Evolutionary conservation across 345 rosid species (phyloP), one percentile per base, ranked within the genome.

Genomic region (Syzygium jambos): DNA sequence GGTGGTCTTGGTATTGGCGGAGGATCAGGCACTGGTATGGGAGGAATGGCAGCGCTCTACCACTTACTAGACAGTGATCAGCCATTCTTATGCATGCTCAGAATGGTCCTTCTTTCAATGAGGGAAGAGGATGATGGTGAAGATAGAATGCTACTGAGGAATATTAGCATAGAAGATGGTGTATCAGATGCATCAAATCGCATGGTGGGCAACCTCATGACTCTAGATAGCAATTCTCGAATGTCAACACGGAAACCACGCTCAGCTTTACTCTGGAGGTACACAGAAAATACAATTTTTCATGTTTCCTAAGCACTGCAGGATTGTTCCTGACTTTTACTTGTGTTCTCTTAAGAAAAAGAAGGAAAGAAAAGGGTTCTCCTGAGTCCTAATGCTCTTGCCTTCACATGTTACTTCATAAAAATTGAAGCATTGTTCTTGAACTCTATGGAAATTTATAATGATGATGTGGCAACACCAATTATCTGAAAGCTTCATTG

Each of bases 21-120:
- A 87, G 99, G 99, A 90, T 98, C 99, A 51, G 99, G 99, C 90
- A 98, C 99, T 89, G 99, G 99, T 87, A 98, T 98, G 99, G 99
- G 99, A 91, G 99, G 99, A 87, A 96, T 98, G 99, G 91, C 98
- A 52, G 95, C 98, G 68, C 96, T 98, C 83, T 98, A 96, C 93
- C 99, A 98, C 90, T 91, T 96, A 82, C 89, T 98, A 89, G 99
- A 98, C 90, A 98, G 99, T 88, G 99, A 98, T 90, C 99, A 98
- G 90, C 99, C 99, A 56, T 98, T 98, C 92, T 91, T 98, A 87
- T 98, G 99, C 93, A 98, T 98, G 99, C 98, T 98, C 51, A 98
- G 99, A 27, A 95, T 98, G 99, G 98, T 95, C 84, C 99, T 98
- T 89, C 95, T 98, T 86, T 95, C 99, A 86, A 95, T 96, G 97